Evolutionary conservation across 2,329 filamentous ascomycete species (phyloP), one percentile per base, ranked within the genome.

Genomic region (Aspergillus quadricinctus): DNA sequence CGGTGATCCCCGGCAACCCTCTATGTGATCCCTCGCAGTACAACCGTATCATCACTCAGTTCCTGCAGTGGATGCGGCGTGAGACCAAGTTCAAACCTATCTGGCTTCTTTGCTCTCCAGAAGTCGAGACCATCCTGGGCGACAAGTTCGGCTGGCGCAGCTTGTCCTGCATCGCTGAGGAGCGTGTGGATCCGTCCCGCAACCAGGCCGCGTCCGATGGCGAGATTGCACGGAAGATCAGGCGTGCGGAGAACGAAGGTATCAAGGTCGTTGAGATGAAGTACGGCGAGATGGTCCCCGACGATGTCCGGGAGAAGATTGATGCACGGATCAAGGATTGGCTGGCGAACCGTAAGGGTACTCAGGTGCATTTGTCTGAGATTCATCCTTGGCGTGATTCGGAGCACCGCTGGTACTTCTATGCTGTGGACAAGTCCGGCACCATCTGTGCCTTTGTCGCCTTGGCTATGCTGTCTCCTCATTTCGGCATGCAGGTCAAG

Each of bases 401-500:
- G 68, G 84, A 84, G 59, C 92, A 97, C 70, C 86, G 92, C 17
- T 88, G 90, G 61, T 97, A 96, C 78, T 90, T 92, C 69, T 89
- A 90, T 66, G 88, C 90, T 9, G 82, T 87, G 62, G 89, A 89
- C 62, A 81, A 83, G 67, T 83, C 89, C 17, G 89, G 89, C 60
- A 84, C 82, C 57, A 84, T 97, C 55, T 82, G 82, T 45, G 88
- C 88, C 35, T 83, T 97, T 57, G 88, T 93, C n/a, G 87, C 93
- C 8, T 80, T 97, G 66, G 89, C 89, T 53, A 89, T 91, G 72
- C 84, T 97, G 28, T 84, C 88, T 3, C 90, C 91, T 1, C 80
- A 84, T 37, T 85, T 95, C 70, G 92, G 92, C 54, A 95, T 91
- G 85, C 92, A 97, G 78, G 88, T 96, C 70, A 97, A 97, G 78